phyloP scores from a whole-genome alignment of 2,329 filamentous ascomycete species.

The Monosporascus ibericus region DNA sequence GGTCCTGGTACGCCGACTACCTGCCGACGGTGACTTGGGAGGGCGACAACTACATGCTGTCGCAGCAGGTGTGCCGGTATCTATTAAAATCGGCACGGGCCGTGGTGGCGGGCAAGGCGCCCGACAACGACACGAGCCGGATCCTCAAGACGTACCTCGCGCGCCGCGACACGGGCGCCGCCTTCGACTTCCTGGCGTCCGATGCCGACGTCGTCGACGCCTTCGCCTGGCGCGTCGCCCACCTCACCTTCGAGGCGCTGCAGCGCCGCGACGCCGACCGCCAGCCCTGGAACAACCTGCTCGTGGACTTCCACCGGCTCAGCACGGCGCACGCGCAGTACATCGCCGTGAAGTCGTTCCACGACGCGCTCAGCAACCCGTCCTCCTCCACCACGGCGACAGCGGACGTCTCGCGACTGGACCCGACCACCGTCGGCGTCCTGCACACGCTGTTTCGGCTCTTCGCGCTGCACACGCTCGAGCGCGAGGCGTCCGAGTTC shows the following conservation, averaged over 20 bases:
- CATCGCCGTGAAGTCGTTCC: constrained; percentile 71
- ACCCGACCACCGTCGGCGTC: constrained; percentile 49
- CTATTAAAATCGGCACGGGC: constrained; percentile 69
- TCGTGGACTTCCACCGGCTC: constrained; percentile 73
- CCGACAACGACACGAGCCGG: constrained; percentile 58
- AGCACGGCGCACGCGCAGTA: constrained; percentile 72
- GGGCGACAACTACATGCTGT: constrained; percentile 78
- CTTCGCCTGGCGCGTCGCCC: constrained; percentile 70
- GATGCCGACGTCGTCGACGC: constrained; percentile 67
- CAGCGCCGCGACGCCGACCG: constrained; percentile 70
- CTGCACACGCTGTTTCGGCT: constrained; percentile 77
- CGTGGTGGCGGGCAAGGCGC: constrained; percentile 58
- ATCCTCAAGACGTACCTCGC: constrained; percentile 61
- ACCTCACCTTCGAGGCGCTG: constrained; percentile 68
- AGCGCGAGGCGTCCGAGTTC: constrained; percentile 66
- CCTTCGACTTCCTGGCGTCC: constrained; percentile 66
- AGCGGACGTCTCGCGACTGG: constrained; percentile 29
- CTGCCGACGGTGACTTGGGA: constrained; percentile 67
- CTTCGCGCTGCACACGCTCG: constrained; percentile 59
- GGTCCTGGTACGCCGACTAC: constrained; percentile 69
- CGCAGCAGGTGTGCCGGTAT: constrained; percentile 72
- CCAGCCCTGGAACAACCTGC: constrained; percentile 69
- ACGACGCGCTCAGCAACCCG: constrained; percentile 35
- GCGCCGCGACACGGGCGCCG: constrained; percentile 63
- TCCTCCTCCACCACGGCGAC: constrained; percentile 29